Evolutionary conservation across 2,329 filamentous ascomycete species (phyloP).

Genomic region (Tothia fuscella): DNA sequence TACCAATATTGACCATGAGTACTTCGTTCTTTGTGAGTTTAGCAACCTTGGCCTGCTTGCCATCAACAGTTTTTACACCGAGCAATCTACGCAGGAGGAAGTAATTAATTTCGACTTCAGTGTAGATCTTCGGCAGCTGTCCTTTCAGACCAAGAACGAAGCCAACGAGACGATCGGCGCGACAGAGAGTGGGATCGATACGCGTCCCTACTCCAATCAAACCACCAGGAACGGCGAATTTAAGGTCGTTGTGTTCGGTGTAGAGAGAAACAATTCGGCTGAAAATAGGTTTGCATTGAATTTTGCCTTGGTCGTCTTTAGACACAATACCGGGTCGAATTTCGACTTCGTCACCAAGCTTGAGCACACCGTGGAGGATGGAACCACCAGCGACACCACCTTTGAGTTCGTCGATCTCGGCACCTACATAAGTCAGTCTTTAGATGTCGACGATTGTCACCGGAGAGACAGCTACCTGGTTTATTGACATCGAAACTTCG

Average conservation of each 20-base stretch:
- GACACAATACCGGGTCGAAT: constrained; percentile 98
- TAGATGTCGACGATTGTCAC: no score
- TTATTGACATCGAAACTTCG: constrained; percentile 99
- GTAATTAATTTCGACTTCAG: constrained; percentile 98
- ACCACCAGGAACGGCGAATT: constrained; percentile 75
- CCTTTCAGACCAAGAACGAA: constrained; percentile 95
- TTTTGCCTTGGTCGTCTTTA: constrained; percentile 82
- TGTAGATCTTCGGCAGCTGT: constrained; percentile 90
- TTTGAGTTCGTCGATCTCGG: constrained; percentile 96
- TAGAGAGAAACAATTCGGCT: constrained; percentile 83
- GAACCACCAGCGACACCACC: constrained; percentile 96
- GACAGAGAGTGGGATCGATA: constrained; percentile 94
- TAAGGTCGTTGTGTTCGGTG: constrained; percentile 95
- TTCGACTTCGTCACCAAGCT: constrained; percentile 95
- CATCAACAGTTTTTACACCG: constrained; percentile 94
- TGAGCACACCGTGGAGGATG: constrained; percentile 92
- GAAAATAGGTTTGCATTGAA: constrained; percentile 96
- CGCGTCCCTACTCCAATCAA: constrained; percentile 71
- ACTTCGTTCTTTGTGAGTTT: constrained; percentile 98
- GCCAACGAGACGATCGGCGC: constrained; percentile 96
- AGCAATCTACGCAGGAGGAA: constrained; percentile 89
- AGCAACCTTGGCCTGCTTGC: constrained; percentile 98
- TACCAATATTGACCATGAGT: constrained; percentile 99
- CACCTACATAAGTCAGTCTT: no score
- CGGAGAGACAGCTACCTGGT: no score